A percentile compares a stretch with the other conserved stretches of the same genome.
These are phyloP conservation scores for Ajuga reptans DNA, from an alignment of 305 asterid genomes.

Conservation along the genomic window DNA sequence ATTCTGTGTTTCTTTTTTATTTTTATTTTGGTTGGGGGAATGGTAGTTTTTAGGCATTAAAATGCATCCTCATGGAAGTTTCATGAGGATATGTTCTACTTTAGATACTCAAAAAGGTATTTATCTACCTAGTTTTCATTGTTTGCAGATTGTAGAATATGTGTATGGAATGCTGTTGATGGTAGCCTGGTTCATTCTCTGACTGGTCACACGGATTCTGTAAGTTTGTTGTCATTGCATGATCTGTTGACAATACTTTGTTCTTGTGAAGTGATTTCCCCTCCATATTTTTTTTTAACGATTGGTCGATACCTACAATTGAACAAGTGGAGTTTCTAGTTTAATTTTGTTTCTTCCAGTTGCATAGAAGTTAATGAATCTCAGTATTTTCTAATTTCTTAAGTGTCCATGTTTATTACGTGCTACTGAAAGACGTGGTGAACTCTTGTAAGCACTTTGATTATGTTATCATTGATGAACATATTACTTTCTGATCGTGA, in stretches of 20 bases:
- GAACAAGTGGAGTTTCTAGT: not conserved
- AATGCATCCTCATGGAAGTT: conserved; percentile 8
- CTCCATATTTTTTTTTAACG: not conserved
- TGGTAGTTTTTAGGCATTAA: conserved; percentile 7
- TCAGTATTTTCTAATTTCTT: not conserved
- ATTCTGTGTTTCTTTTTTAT: not conserved
- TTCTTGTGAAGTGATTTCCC: not conserved
- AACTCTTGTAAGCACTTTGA: not conserved
- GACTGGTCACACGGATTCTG: conserved; percentile 92
- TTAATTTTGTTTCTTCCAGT: not conserved
- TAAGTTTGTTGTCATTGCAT: conserved; percentile 31
- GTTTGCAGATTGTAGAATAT: conserved; percentile 86
- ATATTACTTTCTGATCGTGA: not conserved
- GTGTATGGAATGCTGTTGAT: conserved; percentile 99
- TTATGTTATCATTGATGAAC: not conserved
- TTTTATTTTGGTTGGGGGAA: not conserved
- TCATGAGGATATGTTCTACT: conserved; percentile 10
- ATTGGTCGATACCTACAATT: not conserved
- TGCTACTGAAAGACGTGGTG: not conserved
- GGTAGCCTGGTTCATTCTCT: conserved; percentile 97
- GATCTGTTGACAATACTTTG: conserved; percentile 13
- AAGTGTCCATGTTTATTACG: not conserved
- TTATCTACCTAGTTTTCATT: conserved; percentile 2
- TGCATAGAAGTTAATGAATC: not conserved
- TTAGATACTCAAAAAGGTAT: conserved; percentile 14